Evolutionary conservation across 2,329 filamentous ascomycete genomes (phyloP).

Genomic region (Myrmaecium sp.): DNA sequence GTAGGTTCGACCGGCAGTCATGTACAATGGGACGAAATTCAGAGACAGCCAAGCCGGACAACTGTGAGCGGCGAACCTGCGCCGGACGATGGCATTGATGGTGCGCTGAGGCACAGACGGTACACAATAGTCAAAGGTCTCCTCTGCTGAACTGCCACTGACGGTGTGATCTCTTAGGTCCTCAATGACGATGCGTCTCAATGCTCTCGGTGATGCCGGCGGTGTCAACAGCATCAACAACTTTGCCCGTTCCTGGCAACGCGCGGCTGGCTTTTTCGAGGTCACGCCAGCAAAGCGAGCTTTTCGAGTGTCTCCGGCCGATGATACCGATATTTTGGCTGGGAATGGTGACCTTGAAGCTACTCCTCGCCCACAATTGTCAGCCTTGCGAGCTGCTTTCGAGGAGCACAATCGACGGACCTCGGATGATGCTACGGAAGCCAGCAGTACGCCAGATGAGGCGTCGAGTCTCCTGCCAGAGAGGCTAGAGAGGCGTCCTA

Average conservation of each 20-base stretch:
- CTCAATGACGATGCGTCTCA: slow-evolving; percentile 33
- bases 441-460: slow-evolving; percentile 10
- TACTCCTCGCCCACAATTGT: slow-evolving; percentile 22
- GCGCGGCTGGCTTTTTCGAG: slow-evolving; percentile 75
- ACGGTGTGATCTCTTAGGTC: slow-evolving; percentile 15
- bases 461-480: not conserved
- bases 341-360: slow-evolving; percentile 23
- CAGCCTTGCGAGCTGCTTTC: slow-evolving; percentile 24
- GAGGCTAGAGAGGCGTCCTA: not conserved
- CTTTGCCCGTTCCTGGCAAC: slow-evolving; percentile 82
- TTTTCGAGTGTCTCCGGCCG: slow-evolving; percentile 38
- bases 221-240: slow-evolving; percentile 90
- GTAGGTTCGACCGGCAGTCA: slow-evolving; percentile 21
- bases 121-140: slow-evolving; percentile 3
- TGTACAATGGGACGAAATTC: slow-evolving; percentile 22
- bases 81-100: slow-evolving; percentile 6
- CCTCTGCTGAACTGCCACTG: not conserved
- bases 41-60: slow-evolving; percentile 15
- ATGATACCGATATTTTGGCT: slow-evolving; percentile 30
- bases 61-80: slow-evolving; percentile 9
- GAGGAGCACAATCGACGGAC: slow-evolving; percentile 17
- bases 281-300: slow-evolving; percentile 66
- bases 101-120: slow-evolving; percentile 20
- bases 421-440: slow-evolving; percentile 20
- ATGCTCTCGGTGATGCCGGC: slow-evolving; percentile 49